These are phyloP conservation scores for Fusarium sp. DNA, from an alignment of 2,329 filamentous ascomycete genomes.

Conservation along the genomic window DNA sequence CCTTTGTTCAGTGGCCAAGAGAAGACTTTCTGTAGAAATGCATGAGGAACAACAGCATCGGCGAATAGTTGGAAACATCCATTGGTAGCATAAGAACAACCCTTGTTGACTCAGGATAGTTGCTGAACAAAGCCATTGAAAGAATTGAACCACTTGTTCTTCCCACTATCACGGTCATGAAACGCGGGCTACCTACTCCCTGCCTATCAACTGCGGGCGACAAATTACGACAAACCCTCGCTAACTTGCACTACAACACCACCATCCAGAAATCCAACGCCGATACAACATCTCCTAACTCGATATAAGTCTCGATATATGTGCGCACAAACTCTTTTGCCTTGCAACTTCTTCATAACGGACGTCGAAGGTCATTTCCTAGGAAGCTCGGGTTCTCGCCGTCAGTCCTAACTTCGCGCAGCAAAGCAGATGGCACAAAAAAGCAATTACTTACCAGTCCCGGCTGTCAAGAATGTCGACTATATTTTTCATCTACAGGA, in stretches of 20 bases:
- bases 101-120: neutral
- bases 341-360: neutral
- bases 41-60: neutral
- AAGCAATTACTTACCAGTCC: neutral
- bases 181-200: neutral
- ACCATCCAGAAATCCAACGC: neutral
- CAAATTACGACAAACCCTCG: neutral
- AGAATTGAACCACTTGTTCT: neutral
- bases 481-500: neutral
- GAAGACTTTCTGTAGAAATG: neutral
- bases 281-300: neutral
- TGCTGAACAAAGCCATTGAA: neutral
- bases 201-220: neutral
- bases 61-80: neutral
- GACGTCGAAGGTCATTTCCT: neutral
- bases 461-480: neutral
- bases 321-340: fast-evolving
- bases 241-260: neutral
- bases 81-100: neutral
- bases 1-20: neutral
- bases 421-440: neutral
- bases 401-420: neutral
- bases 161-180: neutral
- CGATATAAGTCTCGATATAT: neutral
- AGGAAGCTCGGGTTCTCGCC: neutral